These are phyloP conservation scores for Exophiala spinifera DNA, from an alignment of 2,329 filamentous ascomycete genomes.

Conservation along the genomic window DNA sequence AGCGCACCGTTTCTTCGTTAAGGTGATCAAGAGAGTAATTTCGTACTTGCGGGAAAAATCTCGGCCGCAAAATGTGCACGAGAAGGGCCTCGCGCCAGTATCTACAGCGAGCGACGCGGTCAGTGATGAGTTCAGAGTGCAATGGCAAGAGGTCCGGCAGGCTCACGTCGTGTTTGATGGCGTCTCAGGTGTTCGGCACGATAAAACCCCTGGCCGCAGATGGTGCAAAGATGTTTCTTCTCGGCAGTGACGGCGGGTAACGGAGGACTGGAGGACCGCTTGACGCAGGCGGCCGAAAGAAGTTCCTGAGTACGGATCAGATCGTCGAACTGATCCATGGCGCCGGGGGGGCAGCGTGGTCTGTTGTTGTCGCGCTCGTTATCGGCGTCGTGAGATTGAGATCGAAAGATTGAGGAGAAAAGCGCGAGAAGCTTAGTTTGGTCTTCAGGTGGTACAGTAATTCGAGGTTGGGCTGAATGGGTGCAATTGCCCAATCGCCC, in stretches of 20 bases:
- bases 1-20: background rate
- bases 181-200: constrained; percentile 49
- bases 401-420: too few species aligned
- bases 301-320: constrained; percentile 21
- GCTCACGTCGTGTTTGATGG: constrained; percentile 45
- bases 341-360: background rate
- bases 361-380: too few species aligned
- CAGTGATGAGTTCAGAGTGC: too few species aligned
- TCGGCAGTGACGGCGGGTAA: constrained; percentile 28
- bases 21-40: background rate
- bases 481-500: too few species aligned
- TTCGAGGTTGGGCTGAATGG: too few species aligned
- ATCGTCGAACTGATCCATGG: constrained; percentile 23
- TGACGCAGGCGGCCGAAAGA: constrained; percentile 18
- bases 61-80: constrained; percentile 45
- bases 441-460: too few species aligned
- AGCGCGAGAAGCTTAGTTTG: too few species aligned
- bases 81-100: constrained; percentile 48
- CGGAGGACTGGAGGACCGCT: constrained; percentile 5
- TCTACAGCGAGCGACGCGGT: constrained; percentile 33
- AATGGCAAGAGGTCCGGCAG: constrained; percentile 21
- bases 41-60: constrained; percentile 42
- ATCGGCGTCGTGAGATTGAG: too few species aligned
- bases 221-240: constrained; percentile 44
- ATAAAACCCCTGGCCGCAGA: constrained; percentile 45